Evolutionary conservation across 1,284 basidiomycete species (phyloP), one percentile per base, ranked within the genome.

Genomic region (Trichosporon ovoides): DNA sequence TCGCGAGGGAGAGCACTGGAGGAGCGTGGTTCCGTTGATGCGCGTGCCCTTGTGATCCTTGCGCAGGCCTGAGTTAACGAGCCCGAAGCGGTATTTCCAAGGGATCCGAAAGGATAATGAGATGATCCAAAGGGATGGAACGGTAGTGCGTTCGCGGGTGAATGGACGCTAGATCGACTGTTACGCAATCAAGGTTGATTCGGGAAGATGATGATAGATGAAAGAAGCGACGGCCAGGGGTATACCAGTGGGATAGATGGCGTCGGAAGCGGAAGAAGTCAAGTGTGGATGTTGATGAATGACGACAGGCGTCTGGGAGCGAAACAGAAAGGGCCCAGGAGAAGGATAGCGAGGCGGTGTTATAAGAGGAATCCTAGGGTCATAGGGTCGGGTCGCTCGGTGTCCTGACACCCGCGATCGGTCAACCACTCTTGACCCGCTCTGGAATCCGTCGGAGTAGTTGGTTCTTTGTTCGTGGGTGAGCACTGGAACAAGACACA

Each of bases 331-430:
- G 35, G 35, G 37, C 16, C 6, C 3, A 18, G 18, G 37, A 13
- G 37, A 14, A 10, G 3, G 18, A n/a, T n/a, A n/a, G 16, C 43
- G 43, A 48, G 43, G 43, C 43, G 43, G 43, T 48, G 43, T 48
- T 19, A 48, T 48, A 28, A 48, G 40, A 43, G 24, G 43, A 48
- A 48, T 48, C n/a, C n/a, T n/a, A n/a, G n/a, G n/a, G n/a, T n/a
- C 43, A 31, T 22, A 48, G 43, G 43, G 43, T 48, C 43, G 12
- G 13, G 10, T 7, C 19, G 5, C 2, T 7, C 40, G 24, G 40
- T 14, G 20, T 46, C 40, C 40, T 46, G 40, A 46, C 20, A 14
- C 40, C 10, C 10, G 43, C 43, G 43, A 48, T 48, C 43, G 43
- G 38, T 13, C 18, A 14, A 13, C 5, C 28, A 31, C 28, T 12